phyloP scores from a whole-genome alignment of 2,329 filamentous ascomycete species.

The Monosporascus sp. region DNA sequence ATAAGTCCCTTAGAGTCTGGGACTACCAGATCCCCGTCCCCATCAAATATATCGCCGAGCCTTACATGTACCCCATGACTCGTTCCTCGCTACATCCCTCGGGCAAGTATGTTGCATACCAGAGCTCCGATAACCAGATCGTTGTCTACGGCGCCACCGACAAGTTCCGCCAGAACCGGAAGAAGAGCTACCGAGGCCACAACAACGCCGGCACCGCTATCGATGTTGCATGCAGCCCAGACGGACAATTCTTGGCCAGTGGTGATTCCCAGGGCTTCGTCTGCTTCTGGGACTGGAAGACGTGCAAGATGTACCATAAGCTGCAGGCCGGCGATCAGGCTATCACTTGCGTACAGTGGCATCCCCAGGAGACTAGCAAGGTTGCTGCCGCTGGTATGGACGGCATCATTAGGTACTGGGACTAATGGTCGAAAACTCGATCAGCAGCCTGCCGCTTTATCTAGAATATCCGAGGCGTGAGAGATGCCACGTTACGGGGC shows the following conservation, averaged over 20 bases:
- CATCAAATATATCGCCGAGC: constrained; percentile 97
- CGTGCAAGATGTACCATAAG: constrained; percentile 98
- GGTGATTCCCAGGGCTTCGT: constrained; percentile 87
- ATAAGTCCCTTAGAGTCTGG: constrained; percentile 94
- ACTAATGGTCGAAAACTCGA: constrained; percentile 45
- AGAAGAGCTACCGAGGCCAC: constrained; percentile 93
- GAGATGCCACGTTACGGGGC: too few species aligned
- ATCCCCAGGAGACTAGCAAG: constrained; percentile 96
- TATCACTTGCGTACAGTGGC: constrained; percentile 87
- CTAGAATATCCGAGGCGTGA: too few species aligned
- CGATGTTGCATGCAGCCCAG: constrained; percentile 81
- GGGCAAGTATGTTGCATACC: constrained; percentile 91
- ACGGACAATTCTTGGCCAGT: constrained; percentile 83
- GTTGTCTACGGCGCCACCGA: constrained; percentile 92
- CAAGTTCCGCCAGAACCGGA: constrained; percentile 94
- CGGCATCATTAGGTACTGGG: constrained; percentile 88
- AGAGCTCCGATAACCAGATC: constrained; percentile 92
- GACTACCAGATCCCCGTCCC: constrained; percentile 98
- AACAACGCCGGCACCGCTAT: constrained; percentile 94
- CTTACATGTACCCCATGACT: constrained; percentile 96
- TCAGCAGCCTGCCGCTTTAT: not conserved
- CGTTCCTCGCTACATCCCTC: constrained; percentile 79
- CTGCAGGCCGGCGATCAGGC: constrained; percentile 78
- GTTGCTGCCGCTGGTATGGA: constrained; percentile 86
- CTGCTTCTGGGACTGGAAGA: constrained; percentile 99